A percentile compares a stretch with the other conserved stretches of the same genome.
phyloP scores from a whole-genome alignment of 495 filamentous ascomycete genomes.

The Saxophila tyrrhenica region DNA sequence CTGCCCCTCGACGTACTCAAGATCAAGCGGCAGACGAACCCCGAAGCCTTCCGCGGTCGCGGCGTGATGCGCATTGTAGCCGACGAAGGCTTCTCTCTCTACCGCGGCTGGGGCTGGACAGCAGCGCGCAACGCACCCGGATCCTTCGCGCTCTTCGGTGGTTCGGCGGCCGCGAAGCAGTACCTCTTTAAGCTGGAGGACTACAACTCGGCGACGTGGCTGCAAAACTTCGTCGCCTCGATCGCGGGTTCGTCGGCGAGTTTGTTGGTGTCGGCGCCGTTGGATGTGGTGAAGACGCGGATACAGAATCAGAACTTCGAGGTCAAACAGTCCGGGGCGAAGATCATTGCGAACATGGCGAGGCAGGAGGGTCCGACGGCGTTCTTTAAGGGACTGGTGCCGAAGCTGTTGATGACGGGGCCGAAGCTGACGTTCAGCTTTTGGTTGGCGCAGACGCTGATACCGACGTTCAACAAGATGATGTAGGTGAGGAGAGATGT shows the following conservation, averaged over 20 bases:
- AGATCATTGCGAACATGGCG: slow-evolving; percentile 80
- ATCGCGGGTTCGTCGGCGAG: slow-evolving; percentile 88
- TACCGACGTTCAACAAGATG: slow-evolving; percentile 56
- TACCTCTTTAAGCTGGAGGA: slow-evolving; percentile 77
- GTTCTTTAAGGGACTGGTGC: slow-evolving; percentile 96
- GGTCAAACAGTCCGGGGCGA: slow-evolving; percentile 86
- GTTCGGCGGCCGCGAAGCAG: slow-evolving; percentile 95
- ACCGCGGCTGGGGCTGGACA: slow-evolving; percentile 95
- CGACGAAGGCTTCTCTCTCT: slow-evolving; percentile 93
- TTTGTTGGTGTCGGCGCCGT: slow-evolving; percentile 81
- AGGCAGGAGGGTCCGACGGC: slow-evolving; percentile 70
- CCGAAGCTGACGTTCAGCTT: slow-evolving; percentile 99
- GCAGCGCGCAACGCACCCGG: slow-evolving; percentile 94
- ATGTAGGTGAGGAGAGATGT: slow-evolving; percentile 32
- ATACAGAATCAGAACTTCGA: slow-evolving; percentile 99
- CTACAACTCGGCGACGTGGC: slow-evolving; percentile 92
- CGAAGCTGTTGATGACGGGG: slow-evolving; percentile 97
- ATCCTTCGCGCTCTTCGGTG: slow-evolving; percentile 97
- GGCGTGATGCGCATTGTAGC: slow-evolving; percentile 78
- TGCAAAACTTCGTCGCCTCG: slow-evolving; percentile 94
- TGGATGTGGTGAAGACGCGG: slow-evolving; percentile 98
- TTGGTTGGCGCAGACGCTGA: slow-evolving; percentile 94
- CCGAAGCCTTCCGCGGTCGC: slow-evolving; percentile 90
- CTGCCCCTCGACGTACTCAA: slow-evolving; percentile 94
- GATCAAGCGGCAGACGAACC: slow-evolving; percentile 99